Percentiles rank a stretch among this genome's conserved stretches.
Evolutionary conservation across 164 flowering plant species (phyloP).

Genomic region (Nymphaea thermarum): DNA sequence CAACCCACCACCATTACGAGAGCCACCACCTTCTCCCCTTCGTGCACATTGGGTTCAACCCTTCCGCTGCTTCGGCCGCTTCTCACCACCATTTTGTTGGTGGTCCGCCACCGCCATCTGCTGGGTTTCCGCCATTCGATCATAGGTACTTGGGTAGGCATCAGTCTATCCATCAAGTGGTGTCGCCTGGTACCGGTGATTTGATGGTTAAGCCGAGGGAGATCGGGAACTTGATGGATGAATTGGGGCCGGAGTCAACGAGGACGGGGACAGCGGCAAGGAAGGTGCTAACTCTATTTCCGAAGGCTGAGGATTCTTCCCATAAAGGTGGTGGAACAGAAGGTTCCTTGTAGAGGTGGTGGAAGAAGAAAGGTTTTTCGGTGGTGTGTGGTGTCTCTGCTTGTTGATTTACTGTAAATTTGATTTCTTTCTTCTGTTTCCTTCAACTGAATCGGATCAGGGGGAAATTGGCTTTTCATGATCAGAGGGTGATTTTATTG

Average conservation of each 20-base stretch:
- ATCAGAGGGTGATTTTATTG: not conserved
- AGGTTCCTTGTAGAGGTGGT: conserved; percentile 12
- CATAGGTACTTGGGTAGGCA: conserved; percentile 49
- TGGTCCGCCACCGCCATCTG: not conserved
- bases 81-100: not conserved
- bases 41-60: conserved; percentile 27
- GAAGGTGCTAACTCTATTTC: conserved; percentile 92
- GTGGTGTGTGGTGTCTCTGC: no score
- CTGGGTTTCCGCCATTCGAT: conserved; percentile 25
- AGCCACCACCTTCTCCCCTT: conserved; percentile 19
- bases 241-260: conserved; percentile 22
- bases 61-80: conserved; percentile 39
- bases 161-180: conserved; percentile 28
- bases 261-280: conserved; percentile 28
- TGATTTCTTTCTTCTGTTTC: not conserved
- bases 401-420: not conserved
- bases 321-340: no score
- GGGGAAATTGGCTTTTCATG: not conserved
- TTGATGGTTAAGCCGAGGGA: not conserved
- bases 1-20: conserved; percentile 19
- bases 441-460: not conserved
- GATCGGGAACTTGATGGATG: not conserved
- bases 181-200: not conserved
- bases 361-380: not conserved
- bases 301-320: conserved; percentile 64